Base-by-base conservation (phyloP, 805 yeast genomes). In the Saccharomycopsis capsularis region DNA sequence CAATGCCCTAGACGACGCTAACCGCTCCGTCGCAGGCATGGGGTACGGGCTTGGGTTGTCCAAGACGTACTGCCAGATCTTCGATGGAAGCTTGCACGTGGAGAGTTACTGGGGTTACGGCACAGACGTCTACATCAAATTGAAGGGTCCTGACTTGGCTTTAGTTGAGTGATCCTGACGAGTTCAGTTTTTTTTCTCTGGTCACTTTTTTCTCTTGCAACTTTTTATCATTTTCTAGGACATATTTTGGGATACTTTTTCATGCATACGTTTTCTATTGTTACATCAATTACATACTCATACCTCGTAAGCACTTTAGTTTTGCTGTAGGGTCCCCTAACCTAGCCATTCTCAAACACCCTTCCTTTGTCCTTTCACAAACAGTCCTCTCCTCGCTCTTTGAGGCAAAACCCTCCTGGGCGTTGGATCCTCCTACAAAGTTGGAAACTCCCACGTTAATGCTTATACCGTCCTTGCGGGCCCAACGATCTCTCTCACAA, bases 41-140 rank as follows among this genome's bases (percentile, higher is more conserved):
- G 98, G 98, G 0, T 91, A 88, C 61, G 99, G 99, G 0, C 65
- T 91, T 48, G 98, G 98, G 4, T 68, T 91, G 54, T 85, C 90
- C 52, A 69, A 78, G 57, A 83, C 87, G 0, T 85, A 85, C 58
- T 79, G 83, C 27, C 85, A 80, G 59, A 73, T 82, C 60, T 83
- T 85, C 61, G 83, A 82, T 38, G 93, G 93, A 2, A 70, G 69
- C 41, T 70, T 86, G 44, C 79, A 79, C 51, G 69, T 86, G 25
- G 88, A 85, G 61, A 78, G 83, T 42, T 73, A 83, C 51, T 75
- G 75, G 64, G 91, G 93, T 1, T 73, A 80, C 73, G 95, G 95
- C 3, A 83, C 91, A 0, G 89, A 82, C 56, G 88, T 81, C 5
- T 84, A 85, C 59, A 67, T 84, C 40, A 75, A 70, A 52, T 58